Percentiles rank a stretch among this genome's conserved stretches.
phyloP scores from a whole-genome alignment of 768 basidiomycete species.

The Kwoniella dendrophila region DNA sequence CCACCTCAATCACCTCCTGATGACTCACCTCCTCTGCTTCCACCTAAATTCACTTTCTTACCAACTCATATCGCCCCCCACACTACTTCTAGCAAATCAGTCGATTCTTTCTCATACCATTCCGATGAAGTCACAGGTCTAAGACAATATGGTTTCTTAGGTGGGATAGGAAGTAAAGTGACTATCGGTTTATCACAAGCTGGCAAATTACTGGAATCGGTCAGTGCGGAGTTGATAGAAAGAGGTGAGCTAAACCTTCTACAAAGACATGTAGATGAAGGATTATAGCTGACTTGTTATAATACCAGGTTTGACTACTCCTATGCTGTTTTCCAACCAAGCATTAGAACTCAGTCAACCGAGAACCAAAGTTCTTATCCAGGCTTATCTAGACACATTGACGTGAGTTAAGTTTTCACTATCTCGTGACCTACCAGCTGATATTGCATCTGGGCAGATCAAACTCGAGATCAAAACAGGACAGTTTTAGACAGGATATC shows the following conservation, averaged over 20 bases:
- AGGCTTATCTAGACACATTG: constrained; percentile 66
- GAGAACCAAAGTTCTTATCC: constrained; percentile 75
- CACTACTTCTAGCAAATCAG: constrained; percentile 32
- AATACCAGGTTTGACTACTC: constrained; percentile 69
- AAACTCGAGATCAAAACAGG: neutral
- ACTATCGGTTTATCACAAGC: constrained; percentile 45
- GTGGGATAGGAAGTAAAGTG: constrained; percentile 32
- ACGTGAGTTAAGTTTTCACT: constrained; percentile 30
- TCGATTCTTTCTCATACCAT: constrained; percentile 42
- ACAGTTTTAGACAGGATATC: constrained; percentile 63
- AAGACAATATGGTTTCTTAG: constrained; percentile 43
- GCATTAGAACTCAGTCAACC: constrained; percentile 80
- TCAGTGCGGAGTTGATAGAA: constrained; percentile 37
- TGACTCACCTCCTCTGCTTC: constrained; percentile 27
- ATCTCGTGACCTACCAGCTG: constrained; percentile 1
- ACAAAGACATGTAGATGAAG: neutral
- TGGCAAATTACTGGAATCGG: constrained; percentile 33
- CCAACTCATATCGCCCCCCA: constrained; percentile 30
- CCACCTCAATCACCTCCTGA: constrained; percentile 19
- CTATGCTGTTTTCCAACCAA: constrained; percentile 85
- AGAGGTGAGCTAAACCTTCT: constrained; percentile 33
- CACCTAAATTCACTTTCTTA: constrained; percentile 40
- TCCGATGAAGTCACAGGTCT: constrained; percentile 25
- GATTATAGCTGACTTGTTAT: neutral
- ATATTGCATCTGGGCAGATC: neutral